Base-by-base conservation (phyloP, 108 stramenopile species). In the Licmophora abbreviata region DNA sequence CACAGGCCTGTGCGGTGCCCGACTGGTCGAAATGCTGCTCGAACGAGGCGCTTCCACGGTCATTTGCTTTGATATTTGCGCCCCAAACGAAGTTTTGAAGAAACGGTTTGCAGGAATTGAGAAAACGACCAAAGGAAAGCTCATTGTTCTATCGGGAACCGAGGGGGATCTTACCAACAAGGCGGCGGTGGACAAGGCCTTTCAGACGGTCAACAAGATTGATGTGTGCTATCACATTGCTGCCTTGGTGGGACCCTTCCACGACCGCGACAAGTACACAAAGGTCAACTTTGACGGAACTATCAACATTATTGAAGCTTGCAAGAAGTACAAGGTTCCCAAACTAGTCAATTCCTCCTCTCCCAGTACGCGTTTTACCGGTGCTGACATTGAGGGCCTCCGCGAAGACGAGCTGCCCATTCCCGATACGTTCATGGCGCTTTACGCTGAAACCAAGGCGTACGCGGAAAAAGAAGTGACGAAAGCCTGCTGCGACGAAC, bases 381-480 rank as follows among this genome's bases (percentile, higher is more conserved):
- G 94, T 10, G 77, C 40, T 8, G 94, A 99, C 58, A 84, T 96
- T 35, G 85, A 85, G 36, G 88, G 85, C 0, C 54, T 76, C 10
- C 63, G 56, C 24, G 94, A 95, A 69, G 86, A 91, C 33, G 63
- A 80, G 27, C 47, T 83, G 55, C 77, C 73, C 0, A 60, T 86
- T 27, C 71, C 71, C 3, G 48, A 72, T 0, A 68, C 51, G 32
- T 96, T 83, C 56, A 62, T 85, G 35, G 88, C 92, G 43, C 55
- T 75, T 29, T 98, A 98, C 56, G 97, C 97, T 6, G 94, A 94
- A 74, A 95, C 93, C 37, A 99, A 99, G 71, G 97, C 95, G 28
- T 59, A 72, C 65, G 97, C 76, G 3, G 97, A 98, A 74, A 55
- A 66, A 38, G 88, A 76, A 6, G 70, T 93, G 0, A 27, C 56